Conservation (phyloP, 345 rosid species). For the Citrus hindsii region DNA sequence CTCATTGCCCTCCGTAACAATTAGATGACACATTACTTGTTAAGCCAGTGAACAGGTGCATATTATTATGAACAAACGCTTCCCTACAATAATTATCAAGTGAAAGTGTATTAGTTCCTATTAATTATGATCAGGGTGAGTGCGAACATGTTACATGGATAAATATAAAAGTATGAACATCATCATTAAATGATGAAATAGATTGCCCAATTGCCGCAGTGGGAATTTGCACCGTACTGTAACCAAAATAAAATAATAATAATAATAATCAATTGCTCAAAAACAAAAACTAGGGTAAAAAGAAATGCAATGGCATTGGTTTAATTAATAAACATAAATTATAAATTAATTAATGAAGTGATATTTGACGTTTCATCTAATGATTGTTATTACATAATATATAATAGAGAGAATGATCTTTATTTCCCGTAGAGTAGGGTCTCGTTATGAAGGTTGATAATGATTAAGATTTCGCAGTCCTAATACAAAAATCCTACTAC, state of each 20-base stretch:
- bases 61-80: not conserved
- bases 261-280: not conserved
- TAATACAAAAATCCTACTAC: too few species aligned
- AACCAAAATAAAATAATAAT: too few species aligned
- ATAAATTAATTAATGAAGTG: too few species aligned
- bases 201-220: not conserved
- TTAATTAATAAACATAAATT: too few species aligned
- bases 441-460: too few species aligned
- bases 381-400: too few species aligned
- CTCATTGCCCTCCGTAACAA: not conserved
- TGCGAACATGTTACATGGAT: not conserved
- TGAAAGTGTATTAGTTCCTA: not conserved
- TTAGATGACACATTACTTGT: not conserved
- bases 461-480: too few species aligned
- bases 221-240: not conserved
- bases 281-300: too few species aligned
- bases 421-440: too few species aligned
- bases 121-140: not conserved
- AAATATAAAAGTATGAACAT: not conserved
- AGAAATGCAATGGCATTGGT: too few species aligned
- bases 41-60: not conserved
- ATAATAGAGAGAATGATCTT: too few species aligned
- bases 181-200: not conserved
- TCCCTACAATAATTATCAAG: not conserved
- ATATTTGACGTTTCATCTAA: too few species aligned